These are phyloP conservation scores for Aureobasidium leucospermi DNA, from an alignment of 2,329 filamentous ascomycete species.

Conservation along the genomic window DNA sequence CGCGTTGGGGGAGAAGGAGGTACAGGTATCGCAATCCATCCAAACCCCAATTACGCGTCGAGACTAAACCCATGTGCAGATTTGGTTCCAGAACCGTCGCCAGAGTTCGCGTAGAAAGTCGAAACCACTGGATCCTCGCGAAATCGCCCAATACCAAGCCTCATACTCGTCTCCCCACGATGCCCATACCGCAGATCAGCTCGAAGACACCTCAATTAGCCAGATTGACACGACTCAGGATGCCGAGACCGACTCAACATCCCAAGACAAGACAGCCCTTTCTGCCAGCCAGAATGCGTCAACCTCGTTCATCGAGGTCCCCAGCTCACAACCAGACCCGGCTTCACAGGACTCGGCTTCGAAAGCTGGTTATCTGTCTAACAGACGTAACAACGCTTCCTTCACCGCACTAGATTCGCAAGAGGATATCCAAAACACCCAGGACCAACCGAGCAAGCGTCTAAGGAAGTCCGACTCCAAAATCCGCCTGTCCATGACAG, in stretches of 20 bases:
- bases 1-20: constrained; percentile 87
- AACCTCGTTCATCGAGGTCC: neutral
- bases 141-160: constrained; percentile 47
- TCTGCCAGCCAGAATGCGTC: constrained; percentile 4
- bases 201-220: neutral
- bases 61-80: constrained; percentile 48
- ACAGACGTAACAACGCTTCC: constrained; percentile 38
- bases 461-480: constrained; percentile 38
- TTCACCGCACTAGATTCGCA: constrained; percentile 21
- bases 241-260: neutral
- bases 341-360: constrained; percentile 12
- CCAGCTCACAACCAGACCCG: constrained; percentile 10
- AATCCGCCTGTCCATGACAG: constrained; percentile 72
- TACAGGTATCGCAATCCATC: constrained; percentile 61
- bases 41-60: neutral
- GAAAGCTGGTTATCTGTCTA: constrained; percentile 34
- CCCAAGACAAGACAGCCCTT: neutral
- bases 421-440: neutral
- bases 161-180: neutral
- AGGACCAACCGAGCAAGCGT: neutral
- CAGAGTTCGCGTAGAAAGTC: constrained; percentile 90
- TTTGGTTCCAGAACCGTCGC: constrained; percentile 94
- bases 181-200: neutral
- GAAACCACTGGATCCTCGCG: constrained; percentile 70
- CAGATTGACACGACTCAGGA: neutral